These are phyloP conservation scores for Williopsis jadinii DNA, from an alignment of 1,139 yeast species.

Conservation along the genomic window DNA sequence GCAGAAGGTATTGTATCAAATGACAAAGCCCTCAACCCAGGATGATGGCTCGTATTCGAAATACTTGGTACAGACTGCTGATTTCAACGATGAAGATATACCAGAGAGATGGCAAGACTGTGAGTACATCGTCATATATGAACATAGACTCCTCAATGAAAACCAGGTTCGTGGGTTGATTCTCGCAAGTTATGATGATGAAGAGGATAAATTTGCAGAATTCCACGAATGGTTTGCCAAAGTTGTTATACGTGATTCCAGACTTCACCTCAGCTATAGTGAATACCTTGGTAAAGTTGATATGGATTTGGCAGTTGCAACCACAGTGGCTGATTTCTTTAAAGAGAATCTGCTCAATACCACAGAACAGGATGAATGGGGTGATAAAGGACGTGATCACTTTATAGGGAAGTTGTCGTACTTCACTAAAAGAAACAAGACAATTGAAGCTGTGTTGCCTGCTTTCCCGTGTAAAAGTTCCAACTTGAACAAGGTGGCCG, in stretches of 20 bases:
- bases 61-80: neutral
- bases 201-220: constrained; percentile 1
- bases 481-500: constrained; percentile 44
- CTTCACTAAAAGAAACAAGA: constrained; percentile 39
- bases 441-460: constrained; percentile 51
- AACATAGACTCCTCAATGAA: constrained; percentile 2
- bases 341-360: constrained; percentile 40
- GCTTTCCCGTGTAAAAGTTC: constrained; percentile 62
- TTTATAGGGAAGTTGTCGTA: constrained; percentile 37
- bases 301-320: constrained; percentile 18
- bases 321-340: constrained; percentile 30
- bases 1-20: neutral
- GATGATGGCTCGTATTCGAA: neutral
- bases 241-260: constrained; percentile 26
- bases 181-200: constrained; percentile 1
- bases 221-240: constrained; percentile 32
- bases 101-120: constrained; percentile 4
- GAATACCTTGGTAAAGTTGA: constrained; percentile 1
- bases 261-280: constrained; percentile 2
- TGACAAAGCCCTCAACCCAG: neutral
- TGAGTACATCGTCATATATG: constrained; percentile 3
- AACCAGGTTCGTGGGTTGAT: constrained; percentile 5
- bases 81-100: constrained; percentile 3
- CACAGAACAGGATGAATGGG: constrained; percentile 43
- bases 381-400: constrained; percentile 33